These are phyloP conservation scores for Coprinopsis strossmayeri DNA, from an alignment of 768 basidiomycete genomes.

Conservation along the genomic window DNA sequence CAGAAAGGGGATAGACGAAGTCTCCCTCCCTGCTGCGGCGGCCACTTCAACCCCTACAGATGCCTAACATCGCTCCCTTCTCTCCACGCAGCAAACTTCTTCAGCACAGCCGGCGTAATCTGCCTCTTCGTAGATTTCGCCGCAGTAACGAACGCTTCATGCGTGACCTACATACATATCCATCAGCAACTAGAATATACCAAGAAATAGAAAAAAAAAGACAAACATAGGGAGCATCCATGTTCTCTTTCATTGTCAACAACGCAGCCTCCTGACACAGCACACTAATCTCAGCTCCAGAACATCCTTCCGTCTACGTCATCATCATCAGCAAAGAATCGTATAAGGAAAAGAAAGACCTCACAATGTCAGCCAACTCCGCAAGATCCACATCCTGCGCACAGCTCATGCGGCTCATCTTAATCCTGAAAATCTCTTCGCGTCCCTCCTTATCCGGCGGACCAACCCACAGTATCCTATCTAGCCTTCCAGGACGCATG, in stretches of 20 bases:
- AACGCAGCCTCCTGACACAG: slow-evolving; percentile 96
- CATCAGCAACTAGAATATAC: too few relatives aligned
- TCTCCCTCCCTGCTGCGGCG: too few relatives aligned
- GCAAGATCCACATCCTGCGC: slow-evolving; percentile 61
- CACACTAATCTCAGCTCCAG: slow-evolving; percentile 88
- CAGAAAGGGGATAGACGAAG: too few relatives aligned
- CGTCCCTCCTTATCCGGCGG: slow-evolving; percentile 79
- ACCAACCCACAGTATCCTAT: slow-evolving; percentile 91
- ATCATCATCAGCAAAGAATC: too few relatives aligned
- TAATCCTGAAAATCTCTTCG: slow-evolving; percentile 79
- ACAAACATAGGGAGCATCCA: slow-evolving; percentile 70
- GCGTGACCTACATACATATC: slow-evolving; percentile 84
- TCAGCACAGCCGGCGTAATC: slow-evolving; percentile 77
- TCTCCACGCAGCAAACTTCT: slow-evolving; percentile 68
- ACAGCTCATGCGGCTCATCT: slow-evolving; percentile 74
- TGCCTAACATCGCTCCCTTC: slow-evolving; percentile 20
- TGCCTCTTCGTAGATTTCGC: slow-evolving; percentile 68
- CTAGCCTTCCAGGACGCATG: slow-evolving; percentile 91
- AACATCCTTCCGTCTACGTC: slow-evolving; percentile 87
- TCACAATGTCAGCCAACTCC: slow-evolving; percentile 65
- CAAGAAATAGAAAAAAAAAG: background rate
- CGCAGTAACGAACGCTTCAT: slow-evolving; percentile 65
- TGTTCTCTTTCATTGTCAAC: slow-evolving; percentile 83
- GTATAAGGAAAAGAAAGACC: slow-evolving; percentile 16
- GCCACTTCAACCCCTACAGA: too few relatives aligned